Percentiles rank a stretch among this genome's conserved stretches.
These are phyloP conservation scores for Mycena olivaceomarginata DNA, from an alignment of 768 basidiomycete species.

Conservation along the genomic window DNA sequence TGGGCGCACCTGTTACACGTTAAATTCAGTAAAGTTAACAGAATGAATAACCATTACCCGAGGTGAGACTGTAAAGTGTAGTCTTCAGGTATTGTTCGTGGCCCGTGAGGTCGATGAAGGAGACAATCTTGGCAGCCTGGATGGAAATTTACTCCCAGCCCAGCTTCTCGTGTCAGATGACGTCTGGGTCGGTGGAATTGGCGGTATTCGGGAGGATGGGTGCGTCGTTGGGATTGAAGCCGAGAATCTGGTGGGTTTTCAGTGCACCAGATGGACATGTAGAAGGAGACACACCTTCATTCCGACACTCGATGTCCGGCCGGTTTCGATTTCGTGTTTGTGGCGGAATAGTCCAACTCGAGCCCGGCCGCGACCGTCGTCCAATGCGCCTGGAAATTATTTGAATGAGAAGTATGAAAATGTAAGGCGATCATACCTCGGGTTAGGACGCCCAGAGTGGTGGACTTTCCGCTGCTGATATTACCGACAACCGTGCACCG, in stretches of 20 bases:
- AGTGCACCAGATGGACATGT: constrained; percentile 1
- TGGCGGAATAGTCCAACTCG: constrained; percentile 95
- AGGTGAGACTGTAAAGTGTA: constrained; percentile 95
- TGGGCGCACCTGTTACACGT: constrained; percentile 76
- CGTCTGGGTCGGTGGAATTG: constrained; percentile 75
- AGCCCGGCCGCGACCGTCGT: constrained; percentile 88
- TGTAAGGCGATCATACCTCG: constrained; percentile 70
- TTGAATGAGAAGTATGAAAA: constrained; percentile 16
- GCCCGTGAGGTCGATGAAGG: constrained; percentile 97
- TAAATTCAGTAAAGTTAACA: not conserved
- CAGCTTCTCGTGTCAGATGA: constrained; percentile 88
- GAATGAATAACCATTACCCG: constrained; percentile 59
- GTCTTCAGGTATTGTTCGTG: constrained; percentile 96
- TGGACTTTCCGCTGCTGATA: constrained; percentile 95
- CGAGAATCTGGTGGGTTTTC: constrained; percentile 79
- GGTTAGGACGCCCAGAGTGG: constrained; percentile 96
- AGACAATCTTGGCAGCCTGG: constrained; percentile 93
- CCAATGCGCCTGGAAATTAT: constrained; percentile 74
- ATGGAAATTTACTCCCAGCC: constrained; percentile 97
- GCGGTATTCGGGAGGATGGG: constrained; percentile 85
- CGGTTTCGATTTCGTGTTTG: constrained; percentile 98
- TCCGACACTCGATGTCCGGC: constrained; percentile 95
- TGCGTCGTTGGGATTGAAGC: constrained; percentile 85
- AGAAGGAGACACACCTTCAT: constrained; percentile 83
- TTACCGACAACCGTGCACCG: constrained; percentile 98